phyloP scores from a whole-genome alignment of 169 alveolate genomes.

The Plasmodium berghei region DNA sequence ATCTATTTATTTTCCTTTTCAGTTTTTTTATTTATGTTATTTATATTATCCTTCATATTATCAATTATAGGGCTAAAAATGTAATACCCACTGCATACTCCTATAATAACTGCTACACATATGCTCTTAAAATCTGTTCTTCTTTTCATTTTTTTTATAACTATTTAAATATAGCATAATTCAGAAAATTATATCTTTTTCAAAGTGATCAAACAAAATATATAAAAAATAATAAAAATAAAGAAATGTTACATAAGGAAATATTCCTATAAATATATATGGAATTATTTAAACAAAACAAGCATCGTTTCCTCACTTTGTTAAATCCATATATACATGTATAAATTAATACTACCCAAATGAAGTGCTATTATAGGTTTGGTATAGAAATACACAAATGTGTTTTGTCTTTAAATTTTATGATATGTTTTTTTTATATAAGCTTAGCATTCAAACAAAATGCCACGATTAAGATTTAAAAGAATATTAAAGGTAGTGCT shows the following conservation, averaged over 20 bases:
- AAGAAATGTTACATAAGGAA: not conserved
- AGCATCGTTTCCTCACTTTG: no score
- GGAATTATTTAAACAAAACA: no score
- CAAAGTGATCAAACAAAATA: not conserved
- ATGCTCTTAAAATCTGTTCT: slow-evolving; percentile 60
- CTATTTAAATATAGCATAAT: not conserved
- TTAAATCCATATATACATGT: no score
- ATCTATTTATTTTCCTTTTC: slow-evolving; percentile 17
- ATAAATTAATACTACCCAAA: no score
- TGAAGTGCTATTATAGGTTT: no score
- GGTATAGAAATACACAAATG: no score
- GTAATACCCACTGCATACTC: slow-evolving; percentile 64
- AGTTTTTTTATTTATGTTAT: slow-evolving; percentile 28
- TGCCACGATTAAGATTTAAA: no score
- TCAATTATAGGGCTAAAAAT: slow-evolving; percentile 55
- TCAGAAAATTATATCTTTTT: not conserved
- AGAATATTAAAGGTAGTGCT: no score
- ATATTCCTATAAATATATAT: no score
- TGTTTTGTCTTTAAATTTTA: no score
- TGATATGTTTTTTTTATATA: no score
- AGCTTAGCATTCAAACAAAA: no score
- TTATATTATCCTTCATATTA: slow-evolving; percentile 67
- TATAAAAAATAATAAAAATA: not conserved
- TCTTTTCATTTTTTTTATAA: slow-evolving; percentile 41
- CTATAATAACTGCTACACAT: slow-evolving; percentile 60